Evolutionary conservation across 2,329 filamentous ascomycete species (phyloP).

Genomic region (Penicillium sp.): DNA sequence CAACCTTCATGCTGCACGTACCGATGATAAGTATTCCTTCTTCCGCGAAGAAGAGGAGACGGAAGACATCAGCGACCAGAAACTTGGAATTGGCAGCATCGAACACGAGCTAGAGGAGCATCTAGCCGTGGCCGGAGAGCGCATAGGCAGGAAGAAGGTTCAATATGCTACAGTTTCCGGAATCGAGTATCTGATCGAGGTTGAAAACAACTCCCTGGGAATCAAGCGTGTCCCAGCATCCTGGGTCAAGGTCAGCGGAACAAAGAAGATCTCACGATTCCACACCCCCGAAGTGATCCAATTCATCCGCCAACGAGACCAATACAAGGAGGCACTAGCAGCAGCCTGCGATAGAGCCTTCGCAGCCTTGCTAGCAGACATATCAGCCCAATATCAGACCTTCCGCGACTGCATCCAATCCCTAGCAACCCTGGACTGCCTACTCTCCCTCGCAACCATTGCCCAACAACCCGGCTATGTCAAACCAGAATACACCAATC

Average conservation of each 20-base stretch:
- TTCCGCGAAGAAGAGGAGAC: conserved; percentile 86
- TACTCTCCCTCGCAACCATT: conserved; percentile 80
- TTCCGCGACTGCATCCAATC: conserved; percentile 85
- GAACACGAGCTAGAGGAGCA: conserved; percentile 86
- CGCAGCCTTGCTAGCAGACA: conserved; percentile 65
- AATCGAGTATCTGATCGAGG: conserved; percentile 93
- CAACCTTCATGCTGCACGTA: conserved; percentile 76
- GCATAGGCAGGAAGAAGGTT: conserved; percentile 70
- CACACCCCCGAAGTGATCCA: conserved; percentile 88
- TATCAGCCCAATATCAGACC: conserved; percentile 81
- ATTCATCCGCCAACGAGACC: conserved; percentile 82
- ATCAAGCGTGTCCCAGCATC: conserved; percentile 88
- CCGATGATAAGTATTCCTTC: conserved; percentile 91
- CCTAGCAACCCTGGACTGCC: conserved; percentile 83
- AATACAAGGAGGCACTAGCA: conserved; percentile 89
- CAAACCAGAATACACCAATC: conserved; percentile 68
- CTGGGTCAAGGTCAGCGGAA: conserved; percentile 93
- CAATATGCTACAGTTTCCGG: conserved; percentile 81
- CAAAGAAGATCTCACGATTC: conserved; percentile 87
- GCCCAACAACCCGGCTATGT: conserved; percentile 84
- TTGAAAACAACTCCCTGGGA: conserved; percentile 68
- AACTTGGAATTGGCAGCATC: conserved; percentile 85
- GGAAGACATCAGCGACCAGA: conserved; percentile 83
- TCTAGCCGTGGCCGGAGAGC: conserved; percentile 66
- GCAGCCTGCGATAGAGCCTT: conserved; percentile 90